These are phyloP conservation scores for Gymnopilus dilepis DNA, from an alignment of 768 basidiomycete species.

Conservation along the genomic window DNA sequence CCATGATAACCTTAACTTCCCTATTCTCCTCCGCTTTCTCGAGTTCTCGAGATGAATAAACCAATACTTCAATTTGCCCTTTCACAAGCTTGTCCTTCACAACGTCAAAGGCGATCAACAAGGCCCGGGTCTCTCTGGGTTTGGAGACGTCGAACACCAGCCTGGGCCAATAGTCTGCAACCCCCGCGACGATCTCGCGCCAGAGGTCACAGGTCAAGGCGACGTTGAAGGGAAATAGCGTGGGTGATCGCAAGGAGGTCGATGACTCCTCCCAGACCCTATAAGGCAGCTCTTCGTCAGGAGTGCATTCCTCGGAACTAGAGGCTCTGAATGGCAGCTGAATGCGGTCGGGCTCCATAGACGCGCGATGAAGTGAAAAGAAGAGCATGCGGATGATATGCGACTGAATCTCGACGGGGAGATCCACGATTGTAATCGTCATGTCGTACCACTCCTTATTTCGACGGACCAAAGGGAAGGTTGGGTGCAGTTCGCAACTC, in stretches of 20 bases:
- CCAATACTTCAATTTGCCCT: not conserved
- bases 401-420: not conserved
- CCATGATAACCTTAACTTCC: not conserved
- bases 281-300: not conserved
- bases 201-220: not conserved
- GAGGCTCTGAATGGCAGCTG: not conserved
- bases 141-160: slow-evolving; percentile 1
- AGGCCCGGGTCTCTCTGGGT: not conserved
- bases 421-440: not conserved
- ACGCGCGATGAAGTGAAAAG: not conserved
- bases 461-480: no score
- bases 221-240: not conserved
- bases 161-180: not conserved
- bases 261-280: not conserved
- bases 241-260: not conserved
- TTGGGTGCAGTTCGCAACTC: no score
- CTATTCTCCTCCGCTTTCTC: not conserved
- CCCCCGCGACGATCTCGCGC: not conserved
- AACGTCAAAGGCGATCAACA: not conserved
- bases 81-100: not conserved
- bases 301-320: not conserved
- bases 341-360: not conserved
- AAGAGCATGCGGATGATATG: not conserved
- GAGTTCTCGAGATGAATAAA: not conserved
- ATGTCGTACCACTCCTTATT: no score